Base-by-base conservation (phyloP, 2,329 filamentous ascomycete species). In the Ascomycota sp. region DNA sequence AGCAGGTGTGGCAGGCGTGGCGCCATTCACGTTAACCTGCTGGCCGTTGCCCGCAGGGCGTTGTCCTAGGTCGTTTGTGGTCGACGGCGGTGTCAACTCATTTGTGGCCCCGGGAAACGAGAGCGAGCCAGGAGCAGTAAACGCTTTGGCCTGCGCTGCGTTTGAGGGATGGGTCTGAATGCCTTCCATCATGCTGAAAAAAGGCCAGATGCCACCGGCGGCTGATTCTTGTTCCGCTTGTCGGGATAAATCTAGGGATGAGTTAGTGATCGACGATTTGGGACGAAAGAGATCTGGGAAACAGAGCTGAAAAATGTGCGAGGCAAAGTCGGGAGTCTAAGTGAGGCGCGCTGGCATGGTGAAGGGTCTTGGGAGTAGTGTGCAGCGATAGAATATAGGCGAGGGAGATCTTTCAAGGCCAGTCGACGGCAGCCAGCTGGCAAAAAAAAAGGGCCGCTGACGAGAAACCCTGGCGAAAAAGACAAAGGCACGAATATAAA, bases 121-220 rank as follows among this genome's bases (percentile, higher is more conserved):
- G 43, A 95, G 66, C 43, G 83, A 93, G 40, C 81, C 79, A 33
- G 85, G 80, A 35, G 82, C 83, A 45, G 85, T 92, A 58, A 95
- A 93, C 50, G 80, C 82, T 66, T 89, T 89, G 40, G 89, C 89
- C 69, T 95, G 85, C 42, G 76, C 71, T 46, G 86, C 85, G 51
- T 74, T 95, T 40, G 77, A 69, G 29, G 89, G 89, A 51, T 95
- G 89, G 43, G 86, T 89, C 47, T 82, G 83, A 46, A 92, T 76
- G 46, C 73, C 70, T 53, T 92, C 82, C 82, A 93, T 92, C 15
- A 17, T 28, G 5, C n/a, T 21, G n/a, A 8, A 23, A 8, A 12
- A 11, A 15, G 10, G 10, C 17, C 29, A 10, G 24, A 22, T 21
- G 29, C 12, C n/a, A n/a, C n/a, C n/a, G n/a, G n/a, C n/a, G n/a